phyloP scores from a whole-genome alignment of 2,329 filamentous ascomycete genomes.

The Aureobasidium sp. region DNA sequence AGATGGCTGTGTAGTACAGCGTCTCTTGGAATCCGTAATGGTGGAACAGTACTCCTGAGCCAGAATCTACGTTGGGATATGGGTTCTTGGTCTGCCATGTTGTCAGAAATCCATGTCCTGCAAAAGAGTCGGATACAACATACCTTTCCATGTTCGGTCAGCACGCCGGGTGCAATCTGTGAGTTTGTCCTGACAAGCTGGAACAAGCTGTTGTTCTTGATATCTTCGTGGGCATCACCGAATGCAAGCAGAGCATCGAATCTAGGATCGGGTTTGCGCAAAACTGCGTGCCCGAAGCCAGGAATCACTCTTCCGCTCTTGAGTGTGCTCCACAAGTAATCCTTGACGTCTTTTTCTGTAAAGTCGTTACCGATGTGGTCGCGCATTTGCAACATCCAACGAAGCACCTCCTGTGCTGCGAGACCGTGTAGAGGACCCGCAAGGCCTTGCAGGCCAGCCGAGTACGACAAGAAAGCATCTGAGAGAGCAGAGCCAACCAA shows the following conservation, averaged over 20 bases:
- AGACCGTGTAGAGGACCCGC: slow-evolving; percentile 91
- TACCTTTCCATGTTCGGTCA: slow-evolving; percentile 88
- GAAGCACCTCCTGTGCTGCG: slow-evolving; percentile 91
- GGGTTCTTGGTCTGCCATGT: slow-evolving; percentile 39
- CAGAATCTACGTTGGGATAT: slow-evolving; percentile 92
- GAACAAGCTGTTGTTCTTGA: slow-evolving; percentile 83
- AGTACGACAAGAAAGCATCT: slow-evolving; percentile 93
- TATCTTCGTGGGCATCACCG: slow-evolving; percentile 74
- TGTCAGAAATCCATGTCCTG: not conserved
- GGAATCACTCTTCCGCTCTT: slow-evolving; percentile 92
- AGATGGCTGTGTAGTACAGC: slow-evolving; percentile 77
- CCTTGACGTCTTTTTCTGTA: slow-evolving; percentile 71
- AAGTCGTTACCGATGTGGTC: slow-evolving; percentile 71
- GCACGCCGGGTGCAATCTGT: slow-evolving; percentile 79
- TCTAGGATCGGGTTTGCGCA: slow-evolving; percentile 92
- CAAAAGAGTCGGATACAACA: slow-evolving; percentile 17
- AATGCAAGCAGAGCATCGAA: slow-evolving; percentile 98
- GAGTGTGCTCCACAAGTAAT: slow-evolving; percentile 88
- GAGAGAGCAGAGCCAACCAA: slow-evolving; percentile 90
- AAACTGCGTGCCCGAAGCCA: slow-evolving; percentile 90
- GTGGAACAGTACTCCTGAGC: slow-evolving; percentile 90
- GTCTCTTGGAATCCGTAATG: slow-evolving; percentile 98
- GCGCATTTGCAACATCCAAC: slow-evolving; percentile 97
- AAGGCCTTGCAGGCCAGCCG: slow-evolving; percentile 87
- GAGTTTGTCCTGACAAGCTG: slow-evolving; percentile 90